A percentile compares a stretch with the other conserved stretches of the same genome.
phyloP scores from a whole-genome alignment of 2,329 filamentous ascomycete species.

The Monilinia laxa region DNA sequence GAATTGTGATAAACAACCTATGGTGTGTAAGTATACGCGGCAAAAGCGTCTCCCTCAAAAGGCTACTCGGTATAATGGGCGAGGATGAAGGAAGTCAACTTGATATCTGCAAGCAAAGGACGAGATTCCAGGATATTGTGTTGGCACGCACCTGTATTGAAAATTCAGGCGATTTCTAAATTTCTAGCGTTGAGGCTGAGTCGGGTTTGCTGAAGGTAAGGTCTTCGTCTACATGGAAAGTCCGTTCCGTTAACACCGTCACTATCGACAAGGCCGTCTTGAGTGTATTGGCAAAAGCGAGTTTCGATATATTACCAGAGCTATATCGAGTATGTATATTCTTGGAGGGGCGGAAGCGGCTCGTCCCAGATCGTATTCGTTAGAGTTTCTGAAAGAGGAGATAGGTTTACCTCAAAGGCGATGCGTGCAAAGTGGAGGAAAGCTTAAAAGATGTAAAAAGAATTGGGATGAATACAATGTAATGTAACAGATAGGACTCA shows the following conservation, averaged over 20 bases:
- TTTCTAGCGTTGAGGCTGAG: slow-evolving; percentile 2
- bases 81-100: slow-evolving; percentile 8
- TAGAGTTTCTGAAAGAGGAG: slow-evolving; percentile 4
- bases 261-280: slow-evolving; percentile 8
- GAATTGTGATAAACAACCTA: neutral
- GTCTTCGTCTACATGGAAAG: slow-evolving; percentile 14
- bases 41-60: neutral
- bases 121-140: neutral
- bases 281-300: neutral
- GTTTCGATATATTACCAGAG: neutral
- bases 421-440: neutral
- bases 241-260: neutral
- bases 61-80: neutral
- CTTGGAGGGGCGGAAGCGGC: neutral
- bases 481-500: neutral
- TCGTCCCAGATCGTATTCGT: slow-evolving; percentile 5
- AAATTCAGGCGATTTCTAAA: neutral
- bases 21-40: slow-evolving; percentile 1
- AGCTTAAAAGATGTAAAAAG: neutral
- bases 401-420: neutral
- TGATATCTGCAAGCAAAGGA: slow-evolving; percentile 5
- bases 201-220: slow-evolving; percentile 3
- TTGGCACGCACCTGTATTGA: slow-evolving; percentile 6
- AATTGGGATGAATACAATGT: neutral
- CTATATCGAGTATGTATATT: neutral